Evolutionary conservation across 73 alveolate genomes (phyloP).

Genomic region (Paramecium primaurelia): DNA sequence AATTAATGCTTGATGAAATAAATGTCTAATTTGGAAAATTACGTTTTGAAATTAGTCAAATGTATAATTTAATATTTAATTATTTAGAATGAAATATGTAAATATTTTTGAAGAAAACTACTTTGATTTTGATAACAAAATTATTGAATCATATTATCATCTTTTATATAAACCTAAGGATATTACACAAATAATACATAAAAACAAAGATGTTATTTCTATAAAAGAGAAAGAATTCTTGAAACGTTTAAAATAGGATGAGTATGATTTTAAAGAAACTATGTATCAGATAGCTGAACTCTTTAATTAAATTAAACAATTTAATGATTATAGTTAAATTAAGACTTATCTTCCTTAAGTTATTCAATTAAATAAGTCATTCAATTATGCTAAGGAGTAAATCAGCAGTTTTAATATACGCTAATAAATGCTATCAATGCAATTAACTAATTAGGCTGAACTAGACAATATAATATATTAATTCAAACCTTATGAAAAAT

Average conservation of each 20-base stretch:
- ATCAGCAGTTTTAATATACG: not conserved
- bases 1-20: constrained; percentile 23
- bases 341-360: not conserved
- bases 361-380: not conserved
- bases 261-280: not conserved
- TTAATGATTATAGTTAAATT: not conserved
- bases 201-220: not conserved
- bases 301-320: not conserved
- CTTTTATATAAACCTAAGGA: not conserved
- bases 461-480: not conserved
- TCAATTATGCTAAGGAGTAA: not conserved
- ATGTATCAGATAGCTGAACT: not conserved
- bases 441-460: not conserved
- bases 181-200: not conserved
- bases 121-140: not conserved
- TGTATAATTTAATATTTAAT: not conserved
- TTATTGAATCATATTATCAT: not conserved
- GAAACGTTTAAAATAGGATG: not conserved
- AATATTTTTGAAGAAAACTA: not conserved
- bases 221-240: not conserved
- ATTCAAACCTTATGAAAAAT: constrained; percentile 3
- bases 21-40: not conserved
- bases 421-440: not conserved
- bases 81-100: not conserved
- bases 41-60: not conserved